phyloP scores from a whole-genome alignment of 2,329 filamentous ascomycete species.

The Balansia obtecta region DNA sequence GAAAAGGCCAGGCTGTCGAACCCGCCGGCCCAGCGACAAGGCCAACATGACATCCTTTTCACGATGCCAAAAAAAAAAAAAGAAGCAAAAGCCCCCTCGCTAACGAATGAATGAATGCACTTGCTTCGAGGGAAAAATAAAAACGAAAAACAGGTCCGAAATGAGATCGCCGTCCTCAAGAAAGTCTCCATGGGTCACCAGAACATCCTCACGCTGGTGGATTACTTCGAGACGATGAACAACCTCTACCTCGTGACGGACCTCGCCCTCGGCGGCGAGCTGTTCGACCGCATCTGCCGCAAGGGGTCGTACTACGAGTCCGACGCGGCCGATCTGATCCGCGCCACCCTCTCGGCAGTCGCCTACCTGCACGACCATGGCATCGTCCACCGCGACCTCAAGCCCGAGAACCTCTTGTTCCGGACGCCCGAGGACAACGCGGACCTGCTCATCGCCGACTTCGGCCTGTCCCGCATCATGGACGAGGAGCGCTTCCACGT shows the following conservation, averaged over 20 bases:
- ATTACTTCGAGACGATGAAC: slow-evolving; percentile 99
- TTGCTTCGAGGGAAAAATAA: neutral
- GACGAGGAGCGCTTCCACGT: slow-evolving; percentile 98
- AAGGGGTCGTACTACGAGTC: slow-evolving; percentile 98
- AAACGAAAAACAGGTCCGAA: slow-evolving; percentile 55
- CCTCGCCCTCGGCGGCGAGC: slow-evolving; percentile 86
- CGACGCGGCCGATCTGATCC: slow-evolving; percentile 89
- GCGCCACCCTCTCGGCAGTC: slow-evolving; percentile 90
- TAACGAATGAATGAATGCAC: neutral
- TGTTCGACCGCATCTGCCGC: slow-evolving; percentile 96
- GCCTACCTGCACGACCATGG: slow-evolving; percentile 97
- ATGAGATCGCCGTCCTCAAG: slow-evolving; percentile 96
- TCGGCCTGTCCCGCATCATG: slow-evolving; percentile 93
- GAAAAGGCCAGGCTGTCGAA: neutral
- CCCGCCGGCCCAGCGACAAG: too few species aligned
- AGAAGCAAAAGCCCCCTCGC: too few species aligned
- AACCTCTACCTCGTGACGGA: slow-evolving; percentile 98
- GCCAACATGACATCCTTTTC: too few species aligned
- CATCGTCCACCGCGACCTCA: slow-evolving; percentile 94
- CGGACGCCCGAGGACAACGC: slow-evolving; percentile 96
- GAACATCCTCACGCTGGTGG: slow-evolving; percentile 93
- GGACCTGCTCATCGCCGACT: slow-evolving; percentile 92
- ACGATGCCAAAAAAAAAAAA: too few species aligned
- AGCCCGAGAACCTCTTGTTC: slow-evolving; percentile 95
- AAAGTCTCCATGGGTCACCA: slow-evolving; percentile 98